Base-by-base conservation (phyloP, 108 stramenopile species). In the Pseudonitzschia multiseries region DNA sequence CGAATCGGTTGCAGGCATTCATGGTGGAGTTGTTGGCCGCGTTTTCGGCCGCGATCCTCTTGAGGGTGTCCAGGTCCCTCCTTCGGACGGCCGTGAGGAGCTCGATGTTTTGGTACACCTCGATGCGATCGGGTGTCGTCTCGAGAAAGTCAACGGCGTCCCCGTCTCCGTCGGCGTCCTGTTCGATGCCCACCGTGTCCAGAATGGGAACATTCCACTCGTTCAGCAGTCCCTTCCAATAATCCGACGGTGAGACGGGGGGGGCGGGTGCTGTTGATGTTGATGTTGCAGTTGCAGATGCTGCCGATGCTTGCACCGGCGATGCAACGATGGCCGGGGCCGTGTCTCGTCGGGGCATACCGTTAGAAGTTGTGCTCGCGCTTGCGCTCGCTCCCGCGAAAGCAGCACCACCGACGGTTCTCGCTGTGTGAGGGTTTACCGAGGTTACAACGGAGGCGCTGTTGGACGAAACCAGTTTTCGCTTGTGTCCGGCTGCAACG, bases 1-100 rank as follows among this genome's bases (percentile, higher is more conserved):
- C 87, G 78, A 89, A 89, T 31, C 64, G 50, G 71, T 91, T 91
- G 69, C 83, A 60, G 5, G 80, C 81, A 28, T 84, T 79, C 36
- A 87, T 70, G 0, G 73, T 50, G 44, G 71, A 43, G 5, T 81
- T 79, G 3, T 33, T 56, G 27, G 77, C 68, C 46, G 72, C 54
- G 8, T 87, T 65, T 21, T 78, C 65, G 21, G 4, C 13, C 4
- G 33, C 61, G 0, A 62, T 62, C 22, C 36, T 62, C 59, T 80
- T 76, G 17, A 94, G 69, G 9, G 60, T 56, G 12, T 69, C 82
- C 21, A 94, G 42, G 70, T 94, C 84, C 43, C 71, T 60, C 0
- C 79, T 65, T 21, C 93, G 85, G 26, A 91, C 77, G 1, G 87
- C 87, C n/a, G 79, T 59, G 2, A 89, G 70, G 13, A 84, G 76